These are phyloP conservation scores for Candida chilensis DNA, from an alignment of 805 yeast genomes.

Conservation along the genomic window DNA sequence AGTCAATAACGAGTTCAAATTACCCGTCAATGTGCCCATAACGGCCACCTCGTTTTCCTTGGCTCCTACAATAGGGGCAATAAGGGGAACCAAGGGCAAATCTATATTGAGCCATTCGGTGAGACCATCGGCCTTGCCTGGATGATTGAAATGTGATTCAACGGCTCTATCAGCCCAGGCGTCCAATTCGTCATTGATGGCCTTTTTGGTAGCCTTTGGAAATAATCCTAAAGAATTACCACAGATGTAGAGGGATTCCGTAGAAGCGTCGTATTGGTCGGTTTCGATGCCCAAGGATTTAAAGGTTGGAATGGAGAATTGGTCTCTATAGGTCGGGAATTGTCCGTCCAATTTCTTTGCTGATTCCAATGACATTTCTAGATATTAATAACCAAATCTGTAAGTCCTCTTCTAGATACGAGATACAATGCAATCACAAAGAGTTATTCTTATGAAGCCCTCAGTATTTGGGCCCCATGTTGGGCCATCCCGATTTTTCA, in stretches of 20 bases:
- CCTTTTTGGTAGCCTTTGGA: slow-evolving; percentile 56
- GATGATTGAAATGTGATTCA: slow-evolving; percentile 75
- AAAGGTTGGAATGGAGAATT: slow-evolving; percentile 63
- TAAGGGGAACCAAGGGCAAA: slow-evolving; percentile 56
- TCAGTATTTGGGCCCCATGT: too few species aligned
- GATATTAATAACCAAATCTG: too few species aligned
- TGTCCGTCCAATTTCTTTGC: slow-evolving; percentile 25
- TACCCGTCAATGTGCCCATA: slow-evolving; percentile 80
- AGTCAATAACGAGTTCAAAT: slow-evolving; percentile 65
- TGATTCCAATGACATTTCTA: slow-evolving; percentile 8
- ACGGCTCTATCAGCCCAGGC: slow-evolving; percentile 84
- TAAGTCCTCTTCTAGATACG: too few species aligned
- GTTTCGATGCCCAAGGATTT: slow-evolving; percentile 42
- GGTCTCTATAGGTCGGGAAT: slow-evolving; percentile 26
- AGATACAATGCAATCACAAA: too few species aligned
- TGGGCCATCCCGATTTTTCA: too few species aligned
- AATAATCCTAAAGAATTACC: slow-evolving; percentile 93
- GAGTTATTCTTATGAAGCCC: too few species aligned
- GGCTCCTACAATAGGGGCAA: slow-evolving; percentile 77
- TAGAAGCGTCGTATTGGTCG: slow-evolving; percentile 5
- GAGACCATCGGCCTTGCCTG: slow-evolving; percentile 26
- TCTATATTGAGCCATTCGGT: slow-evolving; percentile 85
- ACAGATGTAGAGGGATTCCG: slow-evolving; percentile 54
- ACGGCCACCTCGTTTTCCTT: slow-evolving; percentile 68
- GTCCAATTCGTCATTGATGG: slow-evolving; percentile 56